These are phyloP conservation scores for Kandelia obovata DNA, from an alignment of 345 rosid genomes.

Conservation along the genomic window DNA sequence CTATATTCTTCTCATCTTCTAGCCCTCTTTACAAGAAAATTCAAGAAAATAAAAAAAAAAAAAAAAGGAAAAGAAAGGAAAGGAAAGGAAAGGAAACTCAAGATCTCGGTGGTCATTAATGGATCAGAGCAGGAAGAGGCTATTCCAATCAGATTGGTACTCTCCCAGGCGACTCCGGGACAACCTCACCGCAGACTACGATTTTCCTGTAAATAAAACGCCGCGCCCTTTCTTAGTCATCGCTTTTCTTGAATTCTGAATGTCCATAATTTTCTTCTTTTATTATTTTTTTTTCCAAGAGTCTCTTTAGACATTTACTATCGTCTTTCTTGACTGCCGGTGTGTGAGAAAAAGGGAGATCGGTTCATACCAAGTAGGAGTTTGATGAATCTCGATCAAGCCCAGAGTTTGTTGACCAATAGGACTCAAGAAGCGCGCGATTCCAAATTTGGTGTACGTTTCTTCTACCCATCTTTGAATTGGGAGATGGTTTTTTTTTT, in stretches of 20 bases:
- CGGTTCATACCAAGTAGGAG: conserved; percentile 49
- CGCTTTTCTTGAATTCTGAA: conserved; percentile 3
- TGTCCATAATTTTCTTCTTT: background rate
- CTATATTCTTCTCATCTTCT: background rate
- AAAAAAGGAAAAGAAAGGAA: background rate
- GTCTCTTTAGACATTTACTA: background rate
- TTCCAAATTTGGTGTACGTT: conserved; percentile 26
- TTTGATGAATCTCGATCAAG: conserved; percentile 63
- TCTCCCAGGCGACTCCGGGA: conserved; percentile 44
- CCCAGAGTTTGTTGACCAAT: conserved; percentile 42
- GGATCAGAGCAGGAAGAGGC: conserved; percentile 25
- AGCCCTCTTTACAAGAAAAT: background rate
- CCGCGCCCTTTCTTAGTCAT: background rate
- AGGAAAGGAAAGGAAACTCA: background rate
- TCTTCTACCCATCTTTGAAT: conserved; percentile 3
- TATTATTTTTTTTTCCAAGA: background rate
- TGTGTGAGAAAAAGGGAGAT: conserved; percentile 34
- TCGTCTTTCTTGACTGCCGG: conserved; percentile 3
- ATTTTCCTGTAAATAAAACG: conserved; percentile 30
- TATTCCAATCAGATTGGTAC: conserved; percentile 38
- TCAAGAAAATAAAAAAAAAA: background rate
- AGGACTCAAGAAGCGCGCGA: conserved; percentile 12
- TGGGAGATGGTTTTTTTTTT: background rate
- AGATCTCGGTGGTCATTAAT: conserved; percentile 8
- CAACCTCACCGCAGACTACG: conserved; percentile 25